These are phyloP conservation scores for Aegilops tauschii DNA, from an alignment of 176 grass and related monocot genomes.

Conservation along the genomic window DNA sequence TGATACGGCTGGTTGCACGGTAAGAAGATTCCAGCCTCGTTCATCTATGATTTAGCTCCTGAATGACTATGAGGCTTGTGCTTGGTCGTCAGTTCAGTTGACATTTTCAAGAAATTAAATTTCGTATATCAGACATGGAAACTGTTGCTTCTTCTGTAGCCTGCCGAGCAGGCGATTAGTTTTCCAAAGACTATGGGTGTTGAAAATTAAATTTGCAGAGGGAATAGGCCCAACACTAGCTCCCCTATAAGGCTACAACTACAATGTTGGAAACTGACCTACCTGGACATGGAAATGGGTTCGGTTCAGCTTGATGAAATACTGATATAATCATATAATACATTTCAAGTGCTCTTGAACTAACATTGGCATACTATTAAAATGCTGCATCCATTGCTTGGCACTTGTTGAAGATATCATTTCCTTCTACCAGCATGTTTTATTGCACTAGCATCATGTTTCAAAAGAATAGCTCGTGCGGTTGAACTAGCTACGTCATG, in stretches of 20 bases:
- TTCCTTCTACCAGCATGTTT: neutral
- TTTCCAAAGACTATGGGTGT: neutral
- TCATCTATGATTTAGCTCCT: neutral
- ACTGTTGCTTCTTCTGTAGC: neutral
- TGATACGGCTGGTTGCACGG: neutral
- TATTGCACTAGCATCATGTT: neutral
- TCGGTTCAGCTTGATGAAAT: neutral
- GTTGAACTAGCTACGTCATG: neutral
- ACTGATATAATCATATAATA: neutral
- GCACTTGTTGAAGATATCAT: neutral
- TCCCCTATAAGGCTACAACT: neutral
- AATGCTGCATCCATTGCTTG: neutral
- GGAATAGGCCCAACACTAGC: neutral
- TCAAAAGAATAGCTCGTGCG: neutral
- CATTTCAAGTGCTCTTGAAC: constrained; percentile 2
- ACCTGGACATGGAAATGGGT: neutral
- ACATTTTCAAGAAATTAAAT: neutral
- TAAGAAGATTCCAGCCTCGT: neutral
- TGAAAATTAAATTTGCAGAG: neutral
- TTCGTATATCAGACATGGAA: neutral
- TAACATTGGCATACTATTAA: neutral
- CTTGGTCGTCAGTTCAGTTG: neutral
- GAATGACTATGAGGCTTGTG: neutral
- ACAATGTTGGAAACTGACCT: neutral
- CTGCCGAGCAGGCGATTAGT: neutral